A percentile compares a stretch with the other conserved stretches of the same genome.
Evolutionary conservation across 257 asterid species (phyloP).

Genomic region (Solanum tarapatanum): DNA sequence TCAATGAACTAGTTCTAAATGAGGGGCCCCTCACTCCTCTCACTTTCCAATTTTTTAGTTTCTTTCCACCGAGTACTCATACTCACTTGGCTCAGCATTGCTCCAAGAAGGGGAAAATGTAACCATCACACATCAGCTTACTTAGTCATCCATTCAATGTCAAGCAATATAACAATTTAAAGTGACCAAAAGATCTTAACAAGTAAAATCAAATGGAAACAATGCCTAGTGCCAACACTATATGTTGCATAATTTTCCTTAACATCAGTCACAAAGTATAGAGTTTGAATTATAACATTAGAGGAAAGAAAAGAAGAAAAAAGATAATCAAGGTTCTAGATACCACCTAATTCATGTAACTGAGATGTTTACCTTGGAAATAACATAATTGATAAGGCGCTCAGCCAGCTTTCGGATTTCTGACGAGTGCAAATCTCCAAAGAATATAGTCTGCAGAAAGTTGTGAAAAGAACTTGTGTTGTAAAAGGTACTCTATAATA

Average conservation of each 20-base stretch:
- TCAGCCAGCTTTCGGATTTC: slow-evolving; percentile 77
- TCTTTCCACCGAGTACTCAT: not conserved
- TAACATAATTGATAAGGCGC: slow-evolving; percentile 69
- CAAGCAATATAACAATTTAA: not conserved
- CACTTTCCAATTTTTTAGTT: not conserved
- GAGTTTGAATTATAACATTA: not conserved
- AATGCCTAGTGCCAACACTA: not conserved
- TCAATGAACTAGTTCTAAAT: not conserved
- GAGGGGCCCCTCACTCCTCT: not conserved
- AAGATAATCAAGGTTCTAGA: not conserved
- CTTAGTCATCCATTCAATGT: not conserved
- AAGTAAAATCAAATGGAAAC: not conserved
- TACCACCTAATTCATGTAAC: not conserved
- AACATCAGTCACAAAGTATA: not conserved
- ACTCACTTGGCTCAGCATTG: not conserved
- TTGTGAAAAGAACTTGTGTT: not conserved
- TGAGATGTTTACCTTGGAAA: slow-evolving; percentile 58
- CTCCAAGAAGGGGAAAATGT: not conserved
- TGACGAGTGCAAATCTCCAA: slow-evolving; percentile 72
- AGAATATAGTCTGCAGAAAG: slow-evolving; percentile 67
- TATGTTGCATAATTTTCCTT: not conserved
- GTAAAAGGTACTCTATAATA: not conserved
- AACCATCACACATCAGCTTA: not conserved
- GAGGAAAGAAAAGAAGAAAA: not conserved
- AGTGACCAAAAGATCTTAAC: not conserved